These are phyloP conservation scores for Cryptomeria japonica DNA, from an alignment of 75 land plant species.

Conservation along the genomic window DNA sequence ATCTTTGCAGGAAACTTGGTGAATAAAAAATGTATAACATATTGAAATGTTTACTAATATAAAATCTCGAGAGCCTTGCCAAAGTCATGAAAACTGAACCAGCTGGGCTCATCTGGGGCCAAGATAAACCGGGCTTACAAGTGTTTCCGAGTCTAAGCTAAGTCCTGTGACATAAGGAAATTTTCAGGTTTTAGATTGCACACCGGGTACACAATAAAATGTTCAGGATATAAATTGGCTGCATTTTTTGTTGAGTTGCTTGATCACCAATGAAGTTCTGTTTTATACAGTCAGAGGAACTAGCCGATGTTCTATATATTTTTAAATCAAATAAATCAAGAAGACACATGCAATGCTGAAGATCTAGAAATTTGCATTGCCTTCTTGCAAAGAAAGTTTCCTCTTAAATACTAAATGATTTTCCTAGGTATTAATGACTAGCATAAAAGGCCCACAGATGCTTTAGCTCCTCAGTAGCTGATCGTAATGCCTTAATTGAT, in stretches of 20 bases:
- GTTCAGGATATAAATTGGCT: not conserved
- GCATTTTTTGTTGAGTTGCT: not conserved
- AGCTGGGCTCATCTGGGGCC: not conserved
- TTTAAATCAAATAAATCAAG: no score
- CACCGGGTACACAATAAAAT: not conserved
- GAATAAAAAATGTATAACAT: not conserved
- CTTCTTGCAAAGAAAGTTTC: no score
- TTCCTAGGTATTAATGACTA: no score
- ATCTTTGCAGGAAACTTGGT: not conserved
- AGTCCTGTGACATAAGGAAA: not conserved
- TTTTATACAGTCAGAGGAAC: no score
- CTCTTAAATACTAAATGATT: no score
- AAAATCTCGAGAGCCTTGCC: not conserved
- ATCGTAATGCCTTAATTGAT: no score
- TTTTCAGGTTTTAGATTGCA: not conserved
- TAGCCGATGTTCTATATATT: no score
- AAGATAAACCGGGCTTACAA: not conserved
- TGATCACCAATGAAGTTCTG: not conserved
- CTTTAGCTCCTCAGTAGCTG: no score
- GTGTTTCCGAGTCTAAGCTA: not conserved
- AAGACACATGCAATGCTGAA: no score
- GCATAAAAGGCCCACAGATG: no score
- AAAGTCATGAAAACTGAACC: not conserved
- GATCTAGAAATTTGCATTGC: no score
- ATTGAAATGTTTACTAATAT: no score